Evolutionary conservation across 2,329 filamentous ascomycete genomes (phyloP), one percentile per base, ranked within the genome.

Genomic region (Pleurostoma richardsiae): DNA sequence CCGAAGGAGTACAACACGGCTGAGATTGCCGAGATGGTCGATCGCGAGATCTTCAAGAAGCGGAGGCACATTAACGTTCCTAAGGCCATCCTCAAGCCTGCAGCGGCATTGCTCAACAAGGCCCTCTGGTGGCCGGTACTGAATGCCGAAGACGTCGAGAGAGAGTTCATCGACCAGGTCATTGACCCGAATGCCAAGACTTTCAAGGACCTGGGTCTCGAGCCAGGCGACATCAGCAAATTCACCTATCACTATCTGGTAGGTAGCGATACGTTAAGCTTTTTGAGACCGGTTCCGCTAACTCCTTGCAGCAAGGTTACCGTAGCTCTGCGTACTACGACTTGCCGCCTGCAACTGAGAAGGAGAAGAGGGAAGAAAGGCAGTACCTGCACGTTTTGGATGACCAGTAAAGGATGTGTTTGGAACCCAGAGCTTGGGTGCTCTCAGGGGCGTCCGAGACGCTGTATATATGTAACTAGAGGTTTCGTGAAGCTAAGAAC

Each of bases 361-460:
- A 86, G 69, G 94, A 99, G 78, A 94, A 85, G 79, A 79, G 81
- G 59, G 91, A 97, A 69, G 91, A 97, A 71, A 94, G 85, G 80
- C 94, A 96, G 77, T 99, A 95, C 68, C 74, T 97, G 67, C 94
- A 99, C 68, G 91, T 99, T 51, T 74, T 90, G 63, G 89, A 95
- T 66, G 86, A 94, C 67, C 82, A 90, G 77, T 94, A 84, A 72
- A 68, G 51, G 49, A 59, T 47, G 46, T 30, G 46, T 47, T 51
- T 56, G 52, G 50, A 52, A 53, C 10, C 40, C 27, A 4, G 39
- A 36, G 27, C 43, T 38, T 43, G 42, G 42, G 45, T 44, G 40
- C 45, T 50, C 41, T 42, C 45, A 49, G 54, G 45, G 19, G 19
- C 19, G 19, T 19, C 19, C 19, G 19, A 19, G 19, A 19, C 19